Conservation (phyloP, 257 asterid species). For the Przewalskia tangutica region DNA sequence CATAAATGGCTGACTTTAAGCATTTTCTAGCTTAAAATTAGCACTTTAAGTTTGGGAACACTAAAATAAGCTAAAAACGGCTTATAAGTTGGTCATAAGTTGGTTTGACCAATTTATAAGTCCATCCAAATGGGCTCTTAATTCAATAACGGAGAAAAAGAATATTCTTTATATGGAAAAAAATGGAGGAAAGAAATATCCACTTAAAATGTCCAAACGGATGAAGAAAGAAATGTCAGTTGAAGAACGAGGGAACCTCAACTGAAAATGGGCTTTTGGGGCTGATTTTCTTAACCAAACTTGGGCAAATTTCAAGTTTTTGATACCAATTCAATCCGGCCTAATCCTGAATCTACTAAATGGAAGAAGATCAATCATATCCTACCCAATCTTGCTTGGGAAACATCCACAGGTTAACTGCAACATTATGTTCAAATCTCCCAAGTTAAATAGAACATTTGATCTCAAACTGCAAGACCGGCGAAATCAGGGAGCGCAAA, state of each 20-base stretch:
- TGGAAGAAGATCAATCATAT: neutral
- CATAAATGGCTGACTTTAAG: too few relatives aligned
- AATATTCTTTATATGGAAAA: neutral
- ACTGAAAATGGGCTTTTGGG: neutral
- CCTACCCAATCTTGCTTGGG: neutral
- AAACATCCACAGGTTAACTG: neutral
- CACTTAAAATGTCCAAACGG: neutral
- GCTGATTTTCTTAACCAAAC: neutral
- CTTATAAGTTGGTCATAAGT: too few relatives aligned
- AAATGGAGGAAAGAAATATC: neutral
- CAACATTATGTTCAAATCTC: neutral
- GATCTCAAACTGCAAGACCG: neutral
- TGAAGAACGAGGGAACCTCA: too few relatives aligned
- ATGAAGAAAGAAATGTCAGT: neutral
- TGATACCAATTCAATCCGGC: neutral
- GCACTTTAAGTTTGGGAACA: too few relatives aligned
- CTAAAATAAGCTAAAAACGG: too few relatives aligned
- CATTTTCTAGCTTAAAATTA: too few relatives aligned
- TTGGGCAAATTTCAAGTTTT: neutral
- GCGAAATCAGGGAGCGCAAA: neutral
- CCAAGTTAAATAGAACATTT: neutral
- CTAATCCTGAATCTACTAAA: neutral
- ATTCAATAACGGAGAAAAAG: neutral
- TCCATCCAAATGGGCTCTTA: too few relatives aligned
- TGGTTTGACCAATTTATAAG: too few relatives aligned